Percentiles rank a stretch among this genome's conserved stretches.
Evolutionary conservation across 352 stramenopile genomes (phyloP).

Genomic region (Phytophthora vignae): DNA sequence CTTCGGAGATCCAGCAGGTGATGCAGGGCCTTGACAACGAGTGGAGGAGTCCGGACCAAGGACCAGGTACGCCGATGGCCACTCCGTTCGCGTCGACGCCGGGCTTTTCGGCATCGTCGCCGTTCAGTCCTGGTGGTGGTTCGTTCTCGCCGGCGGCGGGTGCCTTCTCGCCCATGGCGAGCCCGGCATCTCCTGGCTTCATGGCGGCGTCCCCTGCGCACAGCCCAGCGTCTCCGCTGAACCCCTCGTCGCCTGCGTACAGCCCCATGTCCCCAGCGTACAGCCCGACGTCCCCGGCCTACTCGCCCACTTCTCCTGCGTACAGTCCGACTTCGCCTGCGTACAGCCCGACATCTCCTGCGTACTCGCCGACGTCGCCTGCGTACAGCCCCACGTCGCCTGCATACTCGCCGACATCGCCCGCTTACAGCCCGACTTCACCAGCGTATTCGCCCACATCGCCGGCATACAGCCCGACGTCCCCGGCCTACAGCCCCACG

Average conservation of each 20-base stretch:
- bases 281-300: conserved; percentile 73
- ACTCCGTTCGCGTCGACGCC: conserved; percentile 88
- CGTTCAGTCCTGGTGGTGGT: conserved; percentile 83
- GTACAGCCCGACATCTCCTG: conserved; percentile 74
- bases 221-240: conserved; percentile 77
- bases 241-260: conserved; percentile 89
- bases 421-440: conserved; percentile 79
- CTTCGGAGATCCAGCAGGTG: conserved; percentile 92
- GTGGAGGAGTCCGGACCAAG: conserved; percentile 86
- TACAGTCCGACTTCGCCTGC: conserved; percentile 85
- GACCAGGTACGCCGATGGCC: conserved; percentile 82
- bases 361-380: conserved; percentile 82
- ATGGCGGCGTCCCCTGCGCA: conserved; percentile 78
- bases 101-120: conserved; percentile 90
- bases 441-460: conserved; percentile 89
- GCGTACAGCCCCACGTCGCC: conserved; percentile 79
- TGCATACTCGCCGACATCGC: conserved; percentile 78
- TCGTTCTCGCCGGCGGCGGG: conserved; percentile 91
- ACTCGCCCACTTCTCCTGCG: conserved; percentile 82
- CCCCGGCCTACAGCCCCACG: conserved; percentile 72
- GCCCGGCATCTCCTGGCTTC: conserved; percentile 76
- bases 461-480: conserved; percentile 81
- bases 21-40: conserved; percentile 94
- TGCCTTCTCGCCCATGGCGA: conserved; percentile 89
- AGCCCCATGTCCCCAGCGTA: conserved; percentile 91